These are phyloP conservation scores for Solanum phureja DNA, from an alignment of 257 asterid species.

Conservation along the genomic window DNA sequence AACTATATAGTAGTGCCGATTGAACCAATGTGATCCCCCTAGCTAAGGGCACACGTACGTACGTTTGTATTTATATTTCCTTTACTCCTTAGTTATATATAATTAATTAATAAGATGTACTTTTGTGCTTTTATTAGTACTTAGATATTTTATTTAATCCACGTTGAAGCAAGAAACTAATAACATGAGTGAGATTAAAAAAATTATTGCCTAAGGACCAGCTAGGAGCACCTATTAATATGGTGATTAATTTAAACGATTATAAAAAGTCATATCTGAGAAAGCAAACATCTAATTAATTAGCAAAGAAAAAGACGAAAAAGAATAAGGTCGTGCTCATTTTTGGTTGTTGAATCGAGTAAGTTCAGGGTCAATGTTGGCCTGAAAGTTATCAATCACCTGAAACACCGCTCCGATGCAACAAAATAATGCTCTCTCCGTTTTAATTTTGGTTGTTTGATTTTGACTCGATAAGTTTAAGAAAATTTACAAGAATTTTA, in stretches of 20 bases:
- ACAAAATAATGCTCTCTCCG: neutral
- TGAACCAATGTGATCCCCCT: neutral
- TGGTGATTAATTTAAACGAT: neutral
- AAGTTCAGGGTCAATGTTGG: slow-evolving; percentile 2
- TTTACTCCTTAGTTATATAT: neutral
- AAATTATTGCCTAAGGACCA: neutral
- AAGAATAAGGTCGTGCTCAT: neutral
- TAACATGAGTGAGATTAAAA: neutral
- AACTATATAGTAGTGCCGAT: neutral
- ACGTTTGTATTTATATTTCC: neutral
- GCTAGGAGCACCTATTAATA: neutral
- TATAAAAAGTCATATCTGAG: neutral
- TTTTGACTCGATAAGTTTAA: neutral
- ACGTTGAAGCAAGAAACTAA: neutral
- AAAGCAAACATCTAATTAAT: neutral
- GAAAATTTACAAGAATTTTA: too few species aligned
- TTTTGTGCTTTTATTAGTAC: neutral
- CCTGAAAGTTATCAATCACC: neutral
- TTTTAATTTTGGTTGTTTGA: neutral
- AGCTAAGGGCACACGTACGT: neutral
- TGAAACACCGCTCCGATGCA: neutral
- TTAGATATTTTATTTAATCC: neutral
- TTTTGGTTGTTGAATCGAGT: neutral
- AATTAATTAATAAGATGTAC: neutral
- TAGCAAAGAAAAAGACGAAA: neutral